Percentiles rank a stretch among this genome's conserved stretches.
These are phyloP conservation scores for Leccinum broughii DNA, from an alignment of 768 basidiomycete species.

Conservation along the genomic window DNA sequence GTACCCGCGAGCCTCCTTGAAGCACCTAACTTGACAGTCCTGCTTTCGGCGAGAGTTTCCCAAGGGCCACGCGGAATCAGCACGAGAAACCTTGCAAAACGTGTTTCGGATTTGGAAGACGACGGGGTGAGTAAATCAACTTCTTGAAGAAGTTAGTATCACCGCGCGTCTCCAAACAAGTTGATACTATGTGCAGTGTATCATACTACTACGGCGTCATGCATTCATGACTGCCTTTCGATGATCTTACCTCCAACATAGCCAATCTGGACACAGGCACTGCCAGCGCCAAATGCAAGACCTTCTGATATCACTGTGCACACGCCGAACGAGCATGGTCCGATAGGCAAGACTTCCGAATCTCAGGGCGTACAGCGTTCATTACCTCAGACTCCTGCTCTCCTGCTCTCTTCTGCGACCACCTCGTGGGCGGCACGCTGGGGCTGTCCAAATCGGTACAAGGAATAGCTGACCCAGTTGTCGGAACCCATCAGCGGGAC, in stretches of 20 bases:
- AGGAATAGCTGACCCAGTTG: constrained; percentile 1
- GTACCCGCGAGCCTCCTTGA: not conserved
- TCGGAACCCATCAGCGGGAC: constrained; percentile 7
- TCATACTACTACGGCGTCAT: not conserved
- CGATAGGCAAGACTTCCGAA: constrained; percentile 9
- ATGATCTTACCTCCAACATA: not conserved
- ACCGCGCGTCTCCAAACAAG: no score
- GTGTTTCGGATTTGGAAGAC: not conserved
- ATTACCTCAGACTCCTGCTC: constrained; percentile 21
- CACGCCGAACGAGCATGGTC: constrained; percentile 22
- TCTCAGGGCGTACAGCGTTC: constrained; percentile 16
- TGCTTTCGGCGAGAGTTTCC: not conserved
- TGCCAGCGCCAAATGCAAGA: not conserved
- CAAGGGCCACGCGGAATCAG: not conserved
- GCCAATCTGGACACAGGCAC: not conserved
- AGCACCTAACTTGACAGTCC: not conserved
- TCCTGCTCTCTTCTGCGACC: constrained; percentile 3
- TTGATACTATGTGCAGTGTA: not conserved
- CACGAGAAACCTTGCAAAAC: not conserved
- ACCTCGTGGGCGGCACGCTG: constrained; percentile 18
- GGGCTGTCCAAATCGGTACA: constrained; percentile 1
- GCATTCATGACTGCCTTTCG: not conserved
- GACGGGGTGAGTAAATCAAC: not conserved
- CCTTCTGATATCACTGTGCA: not conserved
- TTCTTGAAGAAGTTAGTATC: no score